Evolutionary conservation across 345 rosid species (phyloP).

Genomic region (Eucalyptus erythrocorys): DNA sequence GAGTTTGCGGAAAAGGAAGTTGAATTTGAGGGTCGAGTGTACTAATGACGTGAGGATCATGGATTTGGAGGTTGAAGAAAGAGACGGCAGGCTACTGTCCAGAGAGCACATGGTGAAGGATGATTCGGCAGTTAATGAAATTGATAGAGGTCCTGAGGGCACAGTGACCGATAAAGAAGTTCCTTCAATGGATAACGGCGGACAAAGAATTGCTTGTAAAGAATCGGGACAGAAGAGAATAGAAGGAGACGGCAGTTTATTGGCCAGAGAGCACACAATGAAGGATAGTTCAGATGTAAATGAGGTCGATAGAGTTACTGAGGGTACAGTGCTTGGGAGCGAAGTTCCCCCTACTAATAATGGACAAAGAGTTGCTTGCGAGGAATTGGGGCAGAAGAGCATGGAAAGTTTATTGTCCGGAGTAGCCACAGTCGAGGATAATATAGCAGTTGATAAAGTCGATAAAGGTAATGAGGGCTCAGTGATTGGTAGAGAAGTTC

Average conservation of each 20-base stretch:
- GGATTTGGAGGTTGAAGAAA: neutral
- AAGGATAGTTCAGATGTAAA: neutral
- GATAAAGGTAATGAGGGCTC: neutral
- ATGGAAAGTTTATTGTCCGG: neutral
- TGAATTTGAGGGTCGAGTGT: neutral
- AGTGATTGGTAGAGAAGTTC: neutral
- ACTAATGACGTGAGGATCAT: neutral
- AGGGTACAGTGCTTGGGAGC: neutral
- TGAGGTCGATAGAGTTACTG: neutral
- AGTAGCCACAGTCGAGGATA: neutral
- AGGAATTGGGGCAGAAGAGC: neutral
- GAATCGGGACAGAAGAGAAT: neutral
- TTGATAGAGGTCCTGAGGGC: neutral
- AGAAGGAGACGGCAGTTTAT: neutral
- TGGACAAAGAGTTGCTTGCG: neutral
- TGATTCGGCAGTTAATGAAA: neutral
- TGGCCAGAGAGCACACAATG: neutral
- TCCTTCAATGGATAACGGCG: neutral
- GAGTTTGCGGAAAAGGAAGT: conserved; percentile 1
- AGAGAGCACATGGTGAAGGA: neutral
- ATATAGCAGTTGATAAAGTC: neutral
- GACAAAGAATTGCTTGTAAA: neutral
- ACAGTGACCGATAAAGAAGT: neutral
- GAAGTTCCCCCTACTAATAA: neutral
- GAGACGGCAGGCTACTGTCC: neutral